Conservation (phyloP, 305 asterid species). For the Fraxinus baroniana region DNA sequence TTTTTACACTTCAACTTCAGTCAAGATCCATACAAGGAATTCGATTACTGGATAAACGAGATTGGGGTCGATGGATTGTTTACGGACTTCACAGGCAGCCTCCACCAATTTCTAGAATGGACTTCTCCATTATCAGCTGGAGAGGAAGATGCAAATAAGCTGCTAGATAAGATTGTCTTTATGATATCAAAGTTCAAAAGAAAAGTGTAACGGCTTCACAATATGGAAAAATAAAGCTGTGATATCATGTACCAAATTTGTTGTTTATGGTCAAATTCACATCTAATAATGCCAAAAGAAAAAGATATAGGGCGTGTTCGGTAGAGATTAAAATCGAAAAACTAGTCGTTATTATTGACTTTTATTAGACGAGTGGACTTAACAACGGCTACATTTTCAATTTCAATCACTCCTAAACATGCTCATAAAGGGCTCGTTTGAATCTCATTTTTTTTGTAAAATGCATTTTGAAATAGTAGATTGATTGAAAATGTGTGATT, state of each 20-base stretch:
- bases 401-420: too few species aligned
- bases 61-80: conserved; percentile 86
- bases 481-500: too few species aligned
- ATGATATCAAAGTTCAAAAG: conserved; percentile 51
- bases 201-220: not conserved
- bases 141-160: conserved; percentile 42
- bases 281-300: not conserved
- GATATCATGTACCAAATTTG: not conserved
- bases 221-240: not conserved
- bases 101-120: conserved; percentile 85
- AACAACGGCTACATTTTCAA: too few species aligned
- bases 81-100: conserved; percentile 91
- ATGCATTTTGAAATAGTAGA: too few species aligned
- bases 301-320: too few species aligned
- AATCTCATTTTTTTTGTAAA: too few species aligned
- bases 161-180: conserved; percentile 49
- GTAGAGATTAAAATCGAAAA: too few species aligned
- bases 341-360: too few species aligned
- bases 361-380: too few species aligned
- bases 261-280: not conserved
- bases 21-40: conserved; percentile 80
- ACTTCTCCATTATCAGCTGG: conserved; percentile 43
- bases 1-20: conserved; percentile 85
- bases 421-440: too few species aligned
- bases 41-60: conserved; percentile 68